These are phyloP conservation scores for Zygosaccharomyces pseudobailii DNA, from an alignment of 1,139 yeast genomes.

Conservation along the genomic window DNA sequence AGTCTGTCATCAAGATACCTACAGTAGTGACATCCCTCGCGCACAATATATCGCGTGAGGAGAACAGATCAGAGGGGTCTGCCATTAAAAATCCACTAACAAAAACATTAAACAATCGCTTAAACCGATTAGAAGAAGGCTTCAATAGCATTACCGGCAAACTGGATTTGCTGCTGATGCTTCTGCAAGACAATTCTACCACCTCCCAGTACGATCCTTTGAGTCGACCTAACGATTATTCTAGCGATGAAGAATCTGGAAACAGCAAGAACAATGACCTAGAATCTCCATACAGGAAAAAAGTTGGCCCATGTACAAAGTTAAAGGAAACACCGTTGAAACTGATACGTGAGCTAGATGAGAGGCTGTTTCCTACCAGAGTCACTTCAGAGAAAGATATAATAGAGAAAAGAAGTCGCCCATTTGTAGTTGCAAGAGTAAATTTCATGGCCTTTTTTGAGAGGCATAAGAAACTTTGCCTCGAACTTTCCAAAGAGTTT, in stretches of 20 bases:
- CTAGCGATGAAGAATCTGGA: conserved; percentile 1
- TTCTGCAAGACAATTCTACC: conserved; percentile 21
- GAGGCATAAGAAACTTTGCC: conserved; percentile 37
- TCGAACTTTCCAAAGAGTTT: conserved; percentile 41
- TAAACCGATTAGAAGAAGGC: conserved; percentile 23
- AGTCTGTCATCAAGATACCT: conserved; percentile 4
- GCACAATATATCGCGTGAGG: not conserved
- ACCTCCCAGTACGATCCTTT: conserved; percentile 1
- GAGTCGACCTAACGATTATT: not conserved
- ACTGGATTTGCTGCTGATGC: conserved; percentile 31
- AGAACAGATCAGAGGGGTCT: not conserved
- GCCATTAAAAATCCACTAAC: conserved; percentile 7
- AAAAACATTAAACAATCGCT: conserved; percentile 11
- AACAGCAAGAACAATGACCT: not conserved
- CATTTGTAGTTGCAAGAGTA: conserved; percentile 34
- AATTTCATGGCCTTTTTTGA: conserved; percentile 42
- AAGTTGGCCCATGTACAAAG: conserved; percentile 9
- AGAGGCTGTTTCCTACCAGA: conserved; percentile 36
- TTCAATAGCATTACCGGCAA: conserved; percentile 22
- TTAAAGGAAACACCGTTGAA: conserved; percentile 38
- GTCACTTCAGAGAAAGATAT: conserved; percentile 28
- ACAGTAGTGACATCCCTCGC: not conserved
- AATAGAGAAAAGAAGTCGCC: conserved; percentile 35
- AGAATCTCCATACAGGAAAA: not conserved
- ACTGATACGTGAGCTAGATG: conserved; percentile 41